phyloP scores from a whole-genome alignment of 2,329 filamentous ascomycete genomes.

The Phyllosticta citrichinensis region DNA sequence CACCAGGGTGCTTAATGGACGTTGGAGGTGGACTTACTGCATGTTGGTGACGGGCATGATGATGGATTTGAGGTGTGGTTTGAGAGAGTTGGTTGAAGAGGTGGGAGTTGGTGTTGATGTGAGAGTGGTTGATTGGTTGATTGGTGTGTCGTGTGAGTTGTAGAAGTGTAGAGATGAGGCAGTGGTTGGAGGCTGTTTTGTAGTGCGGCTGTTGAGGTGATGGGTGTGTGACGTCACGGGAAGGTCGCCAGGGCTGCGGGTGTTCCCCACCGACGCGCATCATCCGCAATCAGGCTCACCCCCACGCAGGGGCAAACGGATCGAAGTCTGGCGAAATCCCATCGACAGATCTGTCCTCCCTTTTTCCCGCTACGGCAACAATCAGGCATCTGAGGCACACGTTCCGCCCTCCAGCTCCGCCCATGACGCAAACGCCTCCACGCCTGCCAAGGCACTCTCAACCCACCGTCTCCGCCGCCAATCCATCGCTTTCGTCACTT shows the following conservation, averaged over 20 bases:
- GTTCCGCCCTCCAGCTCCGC: background rate
- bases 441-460: background rate
- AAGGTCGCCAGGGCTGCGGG: background rate
- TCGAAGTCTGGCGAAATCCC: slow-evolving; percentile 9
- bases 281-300: background rate
- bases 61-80: background rate
- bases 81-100: background rate
- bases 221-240: slow-evolving; percentile 2
- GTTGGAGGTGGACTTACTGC: background rate
- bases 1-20: background rate
- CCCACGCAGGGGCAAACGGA: background rate
- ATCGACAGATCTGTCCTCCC: background rate
- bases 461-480: background rate
- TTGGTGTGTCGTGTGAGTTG: background rate
- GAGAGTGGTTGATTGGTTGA: background rate
- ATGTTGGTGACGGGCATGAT: slow-evolving; percentile 5
- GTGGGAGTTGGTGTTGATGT: background rate
- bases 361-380: background rate
- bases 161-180: background rate
- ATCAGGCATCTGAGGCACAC: background rate
- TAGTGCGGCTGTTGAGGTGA: background rate
- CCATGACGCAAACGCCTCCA: background rate
- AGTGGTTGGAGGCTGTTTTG: background rate
- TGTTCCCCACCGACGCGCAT: background rate
- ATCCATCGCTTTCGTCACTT: background rate